Conservation (phyloP, 306 rosid species). For the Hippophae tibetana region DNA sequence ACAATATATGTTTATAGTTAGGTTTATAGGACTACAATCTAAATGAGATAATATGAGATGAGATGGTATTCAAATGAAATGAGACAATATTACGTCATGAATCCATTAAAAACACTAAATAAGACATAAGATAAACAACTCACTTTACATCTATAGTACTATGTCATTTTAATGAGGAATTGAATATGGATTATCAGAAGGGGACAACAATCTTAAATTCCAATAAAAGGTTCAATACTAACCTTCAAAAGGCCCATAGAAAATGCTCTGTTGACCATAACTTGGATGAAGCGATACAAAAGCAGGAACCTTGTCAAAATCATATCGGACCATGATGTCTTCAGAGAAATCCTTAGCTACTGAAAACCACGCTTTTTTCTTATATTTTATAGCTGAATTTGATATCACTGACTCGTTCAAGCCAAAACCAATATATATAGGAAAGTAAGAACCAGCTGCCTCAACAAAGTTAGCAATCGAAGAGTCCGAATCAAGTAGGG, state of each 20-base stretch:
- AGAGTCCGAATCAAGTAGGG: conserved; percentile 80
- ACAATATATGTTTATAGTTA: too few relatives aligned
- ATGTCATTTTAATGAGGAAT: neutral
- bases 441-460: conserved; percentile 65
- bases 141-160: neutral
- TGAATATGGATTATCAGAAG: neutral
- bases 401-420: conserved; percentile 50
- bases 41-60: too few relatives aligned
- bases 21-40: too few relatives aligned
- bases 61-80: too few relatives aligned
- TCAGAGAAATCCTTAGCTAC: conserved; percentile 89
- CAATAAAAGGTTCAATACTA: conserved; percentile 10
- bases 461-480: conserved; percentile 50
- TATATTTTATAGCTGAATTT: conserved; percentile 51
- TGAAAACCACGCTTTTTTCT: conserved; percentile 91
- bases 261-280: conserved; percentile 59
- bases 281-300: conserved; percentile 64
- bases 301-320: conserved; percentile 89
- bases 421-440: conserved; percentile 80
- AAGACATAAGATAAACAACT: too few relatives aligned
- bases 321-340: conserved; percentile 62
- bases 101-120: too few relatives aligned
- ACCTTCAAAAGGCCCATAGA: conserved; percentile 98
- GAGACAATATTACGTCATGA: too few relatives aligned
- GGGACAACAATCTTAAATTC: neutral